Percentiles rank a stretch among this genome's conserved stretches.
Conservation (phyloP, 106 monocot species). For the Allium fistulosum region DNA sequence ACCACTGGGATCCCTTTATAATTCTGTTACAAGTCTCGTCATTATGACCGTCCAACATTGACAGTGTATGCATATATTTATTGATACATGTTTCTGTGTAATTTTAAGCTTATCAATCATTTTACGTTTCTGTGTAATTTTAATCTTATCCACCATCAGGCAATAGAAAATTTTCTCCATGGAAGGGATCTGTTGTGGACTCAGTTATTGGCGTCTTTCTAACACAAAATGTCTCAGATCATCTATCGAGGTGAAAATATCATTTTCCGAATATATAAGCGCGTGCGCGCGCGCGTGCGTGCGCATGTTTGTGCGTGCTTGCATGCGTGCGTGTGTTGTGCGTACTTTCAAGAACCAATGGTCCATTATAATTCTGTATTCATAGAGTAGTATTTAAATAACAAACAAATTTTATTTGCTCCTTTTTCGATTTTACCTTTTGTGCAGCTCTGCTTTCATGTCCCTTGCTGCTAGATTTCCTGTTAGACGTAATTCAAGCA, state of each 20-base stretch:
- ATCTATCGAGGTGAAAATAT: slow-evolving; percentile 58
- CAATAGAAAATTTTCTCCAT: slow-evolving; percentile 55
- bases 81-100: not conserved
- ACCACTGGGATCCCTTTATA: too few species aligned
- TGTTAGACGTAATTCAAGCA: slow-evolving; percentile 5
- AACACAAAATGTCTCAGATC: slow-evolving; percentile 78
- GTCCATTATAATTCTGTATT: too few species aligned
- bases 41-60: too few species aligned
- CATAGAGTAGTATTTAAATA: too few species aligned
- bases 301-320: too few species aligned
- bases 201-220: slow-evolving; percentile 79
- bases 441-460: slow-evolving; percentile 92
- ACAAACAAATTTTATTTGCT: too few species aligned
- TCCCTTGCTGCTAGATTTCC: slow-evolving; percentile 77
- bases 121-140: not conserved
- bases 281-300: not conserved
- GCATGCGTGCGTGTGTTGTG: too few species aligned
- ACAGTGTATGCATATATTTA: too few species aligned
- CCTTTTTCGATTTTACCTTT: slow-evolving; percentile 9
- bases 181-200: slow-evolving; percentile 81
- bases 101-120: too few species aligned
- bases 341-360: too few species aligned
- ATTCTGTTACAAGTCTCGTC: too few species aligned
- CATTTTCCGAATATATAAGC: not conserved
- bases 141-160: slow-evolving; percentile 17